Base-by-base conservation (phyloP, 805 yeast genomes). In the Yarrowia yakushimensis region DNA sequence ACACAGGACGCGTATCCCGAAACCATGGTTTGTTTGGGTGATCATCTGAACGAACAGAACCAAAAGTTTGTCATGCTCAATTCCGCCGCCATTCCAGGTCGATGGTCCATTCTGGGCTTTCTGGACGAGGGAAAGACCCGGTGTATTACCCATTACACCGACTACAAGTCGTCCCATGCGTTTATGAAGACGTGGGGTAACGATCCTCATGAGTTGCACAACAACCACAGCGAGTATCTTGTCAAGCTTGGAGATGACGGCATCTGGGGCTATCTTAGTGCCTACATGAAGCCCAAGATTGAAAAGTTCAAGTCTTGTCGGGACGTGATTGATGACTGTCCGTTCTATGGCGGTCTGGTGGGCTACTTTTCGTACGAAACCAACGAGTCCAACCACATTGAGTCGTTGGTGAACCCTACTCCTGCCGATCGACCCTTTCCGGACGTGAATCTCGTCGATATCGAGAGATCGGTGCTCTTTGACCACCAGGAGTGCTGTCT, bases 311-410 rank as follows among this genome's bases (percentile, higher is more conserved):
- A 77, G 22, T 6, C 39, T 2, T 39, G 46, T 30, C 12, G 39
- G 22, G 31, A 48, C 15, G 57, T 64, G 1, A 41, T 37, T 0
- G 71, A 79, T 61, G 68, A 80, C 12, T 37, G 63, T 23, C 62
- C 59, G 1, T 94, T 94, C 69, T 76, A 84, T 63, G 98, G 99
- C n/a, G 99, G 99, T 0, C 78, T 89, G 31, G 77, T 92, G 62
- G 99, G 99, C 4, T 78, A 87, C 42, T 73, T 94, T 11, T 87
- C 96, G 0, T 94, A 94, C 71, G 99, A 93, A 71, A 93, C 61
- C 15, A 55, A 55, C 39, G 61, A 55, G 20, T 13, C 61, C 36
- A 28, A 39, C 61, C 28, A 48, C 64, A 67, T 82, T 9, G 63
- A 36, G 17, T 71, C 72, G 3, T 67, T 81, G 42, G 73, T 50